These are phyloP conservation scores for Saxophila tyrrhenica DNA, from an alignment of 495 filamentous ascomycete species.

Conservation along the genomic window DNA sequence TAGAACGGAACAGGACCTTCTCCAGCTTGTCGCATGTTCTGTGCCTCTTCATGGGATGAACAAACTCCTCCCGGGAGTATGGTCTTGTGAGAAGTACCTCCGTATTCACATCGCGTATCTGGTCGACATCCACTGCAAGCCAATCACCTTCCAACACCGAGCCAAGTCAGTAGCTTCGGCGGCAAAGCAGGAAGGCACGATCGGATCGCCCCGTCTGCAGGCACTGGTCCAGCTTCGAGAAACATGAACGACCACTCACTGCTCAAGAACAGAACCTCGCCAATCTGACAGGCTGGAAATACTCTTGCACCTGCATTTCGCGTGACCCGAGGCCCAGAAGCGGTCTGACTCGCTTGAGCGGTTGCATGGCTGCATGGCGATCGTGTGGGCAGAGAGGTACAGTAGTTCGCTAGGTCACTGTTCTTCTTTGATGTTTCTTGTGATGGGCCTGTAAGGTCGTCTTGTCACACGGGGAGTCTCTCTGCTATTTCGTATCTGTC, in stretches of 20 bases:
- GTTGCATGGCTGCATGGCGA: background rate
- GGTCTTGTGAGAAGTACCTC: too few species aligned
- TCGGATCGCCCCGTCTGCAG: constrained; percentile 11
- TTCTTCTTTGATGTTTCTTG: background rate
- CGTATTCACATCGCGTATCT: background rate
- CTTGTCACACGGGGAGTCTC: background rate
- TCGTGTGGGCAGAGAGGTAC: background rate
- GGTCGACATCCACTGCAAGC: background rate
- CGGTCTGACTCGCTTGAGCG: background rate
- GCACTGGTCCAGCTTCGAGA: background rate
- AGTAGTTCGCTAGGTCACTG: background rate
- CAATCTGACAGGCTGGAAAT: background rate
- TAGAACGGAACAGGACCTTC: background rate
- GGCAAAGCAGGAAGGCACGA: constrained; percentile 2
- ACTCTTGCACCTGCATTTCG: background rate
- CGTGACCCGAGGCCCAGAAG: background rate
- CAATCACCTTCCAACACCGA: constrained; percentile 2
- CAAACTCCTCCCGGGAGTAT: too few species aligned
- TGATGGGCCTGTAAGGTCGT: background rate
- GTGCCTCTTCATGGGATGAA: background rate
- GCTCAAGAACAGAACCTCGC: background rate
- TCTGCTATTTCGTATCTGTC: background rate
- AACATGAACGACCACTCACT: background rate
- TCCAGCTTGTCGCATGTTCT: background rate
- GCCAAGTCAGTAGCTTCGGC: constrained; percentile 8